phyloP scores from a whole-genome alignment of 208 protist species.

The Trypanosoma theileri region DNA sequence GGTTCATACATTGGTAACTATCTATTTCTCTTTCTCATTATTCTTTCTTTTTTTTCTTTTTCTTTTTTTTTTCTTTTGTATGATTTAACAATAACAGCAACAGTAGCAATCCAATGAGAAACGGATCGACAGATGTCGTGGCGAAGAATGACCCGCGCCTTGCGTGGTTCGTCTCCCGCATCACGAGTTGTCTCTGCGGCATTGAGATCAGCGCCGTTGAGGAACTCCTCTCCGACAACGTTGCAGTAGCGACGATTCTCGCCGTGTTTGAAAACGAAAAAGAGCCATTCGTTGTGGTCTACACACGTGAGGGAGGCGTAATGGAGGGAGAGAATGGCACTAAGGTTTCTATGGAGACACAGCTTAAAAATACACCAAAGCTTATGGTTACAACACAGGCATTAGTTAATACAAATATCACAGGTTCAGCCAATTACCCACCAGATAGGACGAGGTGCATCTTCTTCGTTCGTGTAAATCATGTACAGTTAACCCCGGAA shows the following conservation, averaged over 20 bases:
- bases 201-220: slow-evolving; percentile 50
- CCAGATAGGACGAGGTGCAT: slow-evolving; percentile 80
- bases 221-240: slow-evolving; percentile 52
- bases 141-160: slow-evolving; percentile 61
- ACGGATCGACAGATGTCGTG: background rate
- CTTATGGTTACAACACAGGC: slow-evolving; percentile 57
- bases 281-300: slow-evolving; percentile 59
- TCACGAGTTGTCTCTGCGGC: slow-evolving; percentile 61
- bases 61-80: background rate
- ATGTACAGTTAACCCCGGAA: slow-evolving; percentile 58
- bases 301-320: slow-evolving; percentile 51
- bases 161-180: slow-evolving; percentile 59
- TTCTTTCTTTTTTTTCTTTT: background rate
- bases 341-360: slow-evolving; percentile 2
- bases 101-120: slow-evolving; percentile 1
- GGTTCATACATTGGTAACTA: slow-evolving; percentile 2
- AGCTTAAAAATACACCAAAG: slow-evolving; percentile 27
- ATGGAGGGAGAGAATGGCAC: slow-evolving; percentile 19
- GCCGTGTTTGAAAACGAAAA: slow-evolving; percentile 54
- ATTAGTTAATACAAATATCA: slow-evolving; percentile 84
- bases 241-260: slow-evolving; percentile 41
- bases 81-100: background rate
- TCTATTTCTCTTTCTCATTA: slow-evolving; percentile 2
- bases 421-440: slow-evolving; percentile 69
- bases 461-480: slow-evolving; percentile 72